Evolutionary conservation across 148 eudicot species (phyloP), one percentile per base, ranked within the genome.

Genomic region (Cornus florida): DNA sequence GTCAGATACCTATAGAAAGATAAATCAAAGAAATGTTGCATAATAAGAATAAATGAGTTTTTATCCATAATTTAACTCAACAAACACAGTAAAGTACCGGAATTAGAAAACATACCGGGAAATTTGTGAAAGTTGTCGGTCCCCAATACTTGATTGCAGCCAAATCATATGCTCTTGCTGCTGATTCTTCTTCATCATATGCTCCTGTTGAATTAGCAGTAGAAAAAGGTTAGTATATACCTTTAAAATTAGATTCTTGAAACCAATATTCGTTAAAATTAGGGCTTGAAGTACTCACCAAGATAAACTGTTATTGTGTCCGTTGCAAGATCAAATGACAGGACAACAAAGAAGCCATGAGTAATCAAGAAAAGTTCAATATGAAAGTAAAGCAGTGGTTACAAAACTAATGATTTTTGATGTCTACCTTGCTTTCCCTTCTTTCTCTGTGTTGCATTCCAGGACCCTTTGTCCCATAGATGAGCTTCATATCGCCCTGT

Each of bases 81-180:
- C 48, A 43, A 9, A 43, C 48, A 43, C 48, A 4, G 48, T 43
- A 43, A 43, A 43, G 48, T 43, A 43, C 1, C 20, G 13, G 2
- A 50, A 10, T 53, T 35, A n/a, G 20, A 6, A 2, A 32, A 64
- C 69, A n/a, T 86, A 85, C 91, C 53, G 84, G 86, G 35, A 90
- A 90, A 70, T 90, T 90, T 23, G 90, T 90, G 72, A 81, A 84
- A 31, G 89, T 88, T 24, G 88, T 80, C 0, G 88, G 82, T 24
- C 93, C 93, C 93, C 93, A 90, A 28, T 90, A 90, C 79, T 88
- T 90, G 41, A 88, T 79, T 59, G 93, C 91, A 59, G 93, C 93
- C 57, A 90, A 83, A 82, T 88, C 91, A 80, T 90, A 88, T 46
- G 93, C 86, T 81, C 90, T 88, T 75, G 91, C 91, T 62, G 91